These are phyloP conservation scores for Naematelia aurantialba DNA, from an alignment of 768 basidiomycete genomes.

Conservation along the genomic window DNA sequence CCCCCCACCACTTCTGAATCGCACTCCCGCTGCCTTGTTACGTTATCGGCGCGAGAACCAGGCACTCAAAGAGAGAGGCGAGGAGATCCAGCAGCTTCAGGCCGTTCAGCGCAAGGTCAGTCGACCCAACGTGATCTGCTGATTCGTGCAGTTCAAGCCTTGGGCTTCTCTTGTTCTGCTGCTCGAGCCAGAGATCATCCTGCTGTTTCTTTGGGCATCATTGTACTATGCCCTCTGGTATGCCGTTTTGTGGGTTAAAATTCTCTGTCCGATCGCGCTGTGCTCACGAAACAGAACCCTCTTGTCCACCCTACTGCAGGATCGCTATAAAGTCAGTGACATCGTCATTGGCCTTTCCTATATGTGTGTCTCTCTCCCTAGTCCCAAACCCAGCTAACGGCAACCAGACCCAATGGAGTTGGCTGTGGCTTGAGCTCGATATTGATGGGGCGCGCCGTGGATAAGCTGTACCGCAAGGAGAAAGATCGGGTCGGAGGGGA, in stretches of 20 bases:
- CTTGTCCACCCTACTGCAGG: constrained; percentile 57
- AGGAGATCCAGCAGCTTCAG: constrained; percentile 9
- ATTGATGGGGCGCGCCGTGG: constrained; percentile 60
- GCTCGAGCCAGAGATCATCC: constrained; percentile 37
- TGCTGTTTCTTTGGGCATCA: constrained; percentile 36
- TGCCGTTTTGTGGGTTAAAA: constrained; percentile 23
- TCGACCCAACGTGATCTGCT: neutral
- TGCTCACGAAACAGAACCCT: constrained; percentile 17
- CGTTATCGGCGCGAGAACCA: constrained; percentile 10
- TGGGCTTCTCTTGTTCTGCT: constrained; percentile 35
- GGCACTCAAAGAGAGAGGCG: constrained; percentile 17
- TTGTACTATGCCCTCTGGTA: constrained; percentile 41
- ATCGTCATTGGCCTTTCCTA: constrained; percentile 70
- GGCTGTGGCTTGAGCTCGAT: constrained; percentile 65
- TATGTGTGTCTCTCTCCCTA: constrained; percentile 46
- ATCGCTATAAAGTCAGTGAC: constrained; percentile 60
- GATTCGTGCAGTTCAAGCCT: constrained; percentile 33
- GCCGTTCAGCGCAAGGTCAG: neutral
- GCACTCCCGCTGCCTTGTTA: constrained; percentile 26
- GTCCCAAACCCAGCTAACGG: constrained; percentile 3
- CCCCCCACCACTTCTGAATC: constrained; percentile 39
- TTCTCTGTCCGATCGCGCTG: neutral
- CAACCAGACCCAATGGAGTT: constrained; percentile 59
- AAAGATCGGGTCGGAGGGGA: constrained; percentile 42
- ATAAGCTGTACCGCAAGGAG: constrained; percentile 60